Evolutionary conservation across 192 early-diverging fungal species (phyloP).

Genomic region (Rhizoclosmatium sp.): DNA sequence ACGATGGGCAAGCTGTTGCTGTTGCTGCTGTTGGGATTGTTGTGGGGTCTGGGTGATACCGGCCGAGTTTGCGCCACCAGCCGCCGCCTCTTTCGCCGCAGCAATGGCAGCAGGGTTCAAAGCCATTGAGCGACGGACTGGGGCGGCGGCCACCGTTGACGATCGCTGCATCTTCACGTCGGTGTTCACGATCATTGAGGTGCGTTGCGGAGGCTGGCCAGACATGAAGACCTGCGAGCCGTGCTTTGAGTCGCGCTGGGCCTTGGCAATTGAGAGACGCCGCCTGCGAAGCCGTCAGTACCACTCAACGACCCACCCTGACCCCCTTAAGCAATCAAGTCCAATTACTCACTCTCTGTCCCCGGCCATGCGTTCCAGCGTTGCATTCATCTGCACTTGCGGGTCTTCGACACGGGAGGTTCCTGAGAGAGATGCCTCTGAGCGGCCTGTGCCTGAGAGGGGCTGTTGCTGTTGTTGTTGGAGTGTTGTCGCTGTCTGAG

Average conservation of each 20-base stretch:
- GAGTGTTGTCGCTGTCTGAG: neutral
- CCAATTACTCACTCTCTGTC: neutral
- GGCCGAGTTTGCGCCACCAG: conserved; percentile 9
- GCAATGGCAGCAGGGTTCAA: neutral
- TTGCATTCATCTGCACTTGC: neutral
- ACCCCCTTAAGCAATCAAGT: too few relatives aligned
- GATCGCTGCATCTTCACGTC: conserved; percentile 14
- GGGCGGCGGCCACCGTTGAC: neutral
- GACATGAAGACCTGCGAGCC: neutral
- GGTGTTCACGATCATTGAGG: neutral
- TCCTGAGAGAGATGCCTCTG: neutral
- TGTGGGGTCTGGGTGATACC: neutral
- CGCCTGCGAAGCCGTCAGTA: neutral
- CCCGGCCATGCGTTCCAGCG: neutral
- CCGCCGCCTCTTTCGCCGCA: neutral
- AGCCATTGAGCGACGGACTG: conserved; percentile 11
- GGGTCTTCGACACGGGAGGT: neutral
- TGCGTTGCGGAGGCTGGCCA: neutral
- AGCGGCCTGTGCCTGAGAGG: neutral
- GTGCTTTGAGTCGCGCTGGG: neutral
- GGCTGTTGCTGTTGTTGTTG: conserved; percentile 3
- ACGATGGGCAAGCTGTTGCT: neutral
- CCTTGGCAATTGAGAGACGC: neutral
- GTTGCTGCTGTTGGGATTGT: neutral
- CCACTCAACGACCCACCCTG: too few relatives aligned